Evolutionary conservation across 805 yeast species (phyloP), one percentile per base, ranked within the genome.

Genomic region (Schwanniomyces vanrijiae): DNA sequence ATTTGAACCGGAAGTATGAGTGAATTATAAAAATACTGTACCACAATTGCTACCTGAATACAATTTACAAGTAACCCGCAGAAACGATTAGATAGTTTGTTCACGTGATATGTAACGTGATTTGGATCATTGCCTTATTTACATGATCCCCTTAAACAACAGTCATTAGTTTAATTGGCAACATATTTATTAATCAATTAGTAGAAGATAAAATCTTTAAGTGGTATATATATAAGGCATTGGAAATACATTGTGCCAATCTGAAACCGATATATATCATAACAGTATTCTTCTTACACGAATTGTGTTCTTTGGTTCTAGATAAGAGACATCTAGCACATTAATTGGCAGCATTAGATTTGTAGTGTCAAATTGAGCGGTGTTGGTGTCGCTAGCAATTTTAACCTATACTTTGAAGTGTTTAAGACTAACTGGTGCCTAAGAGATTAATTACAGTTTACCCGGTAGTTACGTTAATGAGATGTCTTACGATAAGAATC

Each of bases 401-500:
- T 7, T 31, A 26, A 13, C 20, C 16, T 19, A 16, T 31, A 31
- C 35, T 31, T 7, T 31, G 19, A 31, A 31, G 20, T 31, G 8
- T 14, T 31, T 31, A 4, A 3, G 19, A 31, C 19, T 7, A 8
- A 14, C 19, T 7, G 13, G 13, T 26, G 4, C 5, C n/a, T 31
- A 8, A 14, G 6, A 31, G 34, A 31, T 31, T 31, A 20, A 31
- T 31, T 31, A 31, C 6, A 5, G n/a, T 18, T 18, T n/a, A 3
- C 40, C 40, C 18, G 34, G 24, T 10, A 18, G 14, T 31, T 4
- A 38, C 29, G 24, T 38, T 7, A 24, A 44, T 42, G 51, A 44
- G 26, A 20, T 42, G 24, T 25, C 40, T 10, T 37, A 34, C 24
- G 51, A 48, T 28, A 48, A 48, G 44, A 33, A 43, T 29, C 47